Base-by-base conservation (phyloP, 176 grass and related monocot species). In the Cenchrus purpureus region DNA sequence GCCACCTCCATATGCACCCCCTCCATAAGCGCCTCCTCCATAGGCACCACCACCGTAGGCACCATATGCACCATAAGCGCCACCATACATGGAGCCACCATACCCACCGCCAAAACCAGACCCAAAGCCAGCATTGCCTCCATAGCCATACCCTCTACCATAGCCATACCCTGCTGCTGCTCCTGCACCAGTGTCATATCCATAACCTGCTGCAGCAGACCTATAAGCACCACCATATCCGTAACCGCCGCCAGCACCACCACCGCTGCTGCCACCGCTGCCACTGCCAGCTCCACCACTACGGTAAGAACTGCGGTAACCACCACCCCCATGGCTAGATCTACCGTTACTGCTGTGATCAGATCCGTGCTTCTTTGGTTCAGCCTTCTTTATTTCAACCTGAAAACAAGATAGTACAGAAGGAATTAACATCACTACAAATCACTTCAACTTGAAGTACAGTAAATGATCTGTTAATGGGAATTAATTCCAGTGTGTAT, bases 301-400 rank as follows among this genome's bases (percentile, higher is more conserved):
- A 69, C 85, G 89, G 76, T 87, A 87, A 76, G 89, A 87, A 76
- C 54, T 87, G 42, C 89, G 89, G 85, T 91, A 84, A 76, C 80
- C 80, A 79, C 80, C 80, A 75, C 87, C 80, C 0, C 84, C 54
- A 0, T 81, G 85, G 44, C 83, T 82, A 62, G 90, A 93, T 76
- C 91, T 88, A 40, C 89, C 86, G 71, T 96, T 90, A 45, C 89
- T 81, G 69, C 67, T 71, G 37, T 95, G 91, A 68, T 91, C 97
- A 71, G 88, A 90, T 17, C 82, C 82, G 84, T 87, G 89, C 85
- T 93, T 99, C 88, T 96, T 99, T 68, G 97, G 97, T 81, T 99
- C 97, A 6, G 97, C 97, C 82, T 94, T 96, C 88, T 99, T 99
- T 82, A 99, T 96, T 86, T 99, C 97, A 89, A 99, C 97, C 97